A percentile compares a stretch with the other conserved stretches of the same genome.
These are phyloP conservation scores for Sugiyamaella lignohabitans DNA, from an alignment of 805 yeast genomes.

Conservation along the genomic window DNA sequence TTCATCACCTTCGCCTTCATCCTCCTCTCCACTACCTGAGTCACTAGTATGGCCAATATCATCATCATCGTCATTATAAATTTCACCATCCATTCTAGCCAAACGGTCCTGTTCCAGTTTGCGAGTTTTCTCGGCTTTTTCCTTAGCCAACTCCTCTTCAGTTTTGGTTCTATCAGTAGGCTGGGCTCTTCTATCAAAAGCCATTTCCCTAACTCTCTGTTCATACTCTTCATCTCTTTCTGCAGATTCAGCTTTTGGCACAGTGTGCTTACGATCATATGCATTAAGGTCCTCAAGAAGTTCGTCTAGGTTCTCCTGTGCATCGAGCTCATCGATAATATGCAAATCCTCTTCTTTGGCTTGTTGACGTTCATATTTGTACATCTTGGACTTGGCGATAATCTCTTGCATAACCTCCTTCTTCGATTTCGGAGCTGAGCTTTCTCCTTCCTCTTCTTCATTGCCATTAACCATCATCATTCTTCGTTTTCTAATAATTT, in stretches of 20 bases:
- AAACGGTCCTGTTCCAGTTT: constrained; percentile 32
- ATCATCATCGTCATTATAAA: constrained; percentile 12
- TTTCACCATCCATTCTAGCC: constrained; percentile 35
- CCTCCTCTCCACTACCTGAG: constrained; percentile 26
- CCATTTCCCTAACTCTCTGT: constrained; percentile 33
- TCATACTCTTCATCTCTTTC: constrained; percentile 32
- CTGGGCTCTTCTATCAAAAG: constrained; percentile 36
- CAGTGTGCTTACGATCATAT: constrained; percentile 8
- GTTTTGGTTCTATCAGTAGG: constrained; percentile 40
- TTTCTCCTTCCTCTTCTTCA: constrained; percentile 39
- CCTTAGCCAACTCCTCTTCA: constrained; percentile 35
- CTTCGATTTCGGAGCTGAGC: constrained; percentile 34
- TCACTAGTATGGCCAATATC: constrained; percentile 25
- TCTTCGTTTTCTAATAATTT: constrained; percentile 6
- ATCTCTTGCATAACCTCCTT: constrained; percentile 40
- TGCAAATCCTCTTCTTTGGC: constrained; percentile 34
- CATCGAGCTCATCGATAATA: constrained; percentile 33
- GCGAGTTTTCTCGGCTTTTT: constrained; percentile 27
- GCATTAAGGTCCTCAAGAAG: constrained; percentile 26
- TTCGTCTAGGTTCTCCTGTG: constrained; percentile 29
- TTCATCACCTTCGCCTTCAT: constrained; percentile 30
- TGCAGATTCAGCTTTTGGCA: constrained; percentile 2
- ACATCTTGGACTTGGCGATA: constrained; percentile 38
- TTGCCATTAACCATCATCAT: constrained; percentile 20
- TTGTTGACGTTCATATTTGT: constrained; percentile 37